phyloP scores from a whole-genome alignment of 768 basidiomycete genomes.

The Crepidotus variabilis region DNA sequence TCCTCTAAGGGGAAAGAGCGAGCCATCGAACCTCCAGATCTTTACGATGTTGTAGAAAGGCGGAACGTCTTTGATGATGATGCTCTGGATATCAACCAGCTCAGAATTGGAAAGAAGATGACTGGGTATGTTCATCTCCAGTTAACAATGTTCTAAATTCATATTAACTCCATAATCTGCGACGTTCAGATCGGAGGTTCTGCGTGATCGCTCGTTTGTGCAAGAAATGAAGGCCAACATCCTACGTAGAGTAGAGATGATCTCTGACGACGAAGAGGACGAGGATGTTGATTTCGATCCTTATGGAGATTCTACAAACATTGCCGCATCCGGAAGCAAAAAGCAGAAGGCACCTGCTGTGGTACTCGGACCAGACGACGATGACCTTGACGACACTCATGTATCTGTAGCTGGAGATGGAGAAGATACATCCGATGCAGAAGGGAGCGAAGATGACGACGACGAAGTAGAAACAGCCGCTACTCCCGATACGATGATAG shows the following conservation, averaged over 20 bases:
- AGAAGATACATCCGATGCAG: constrained; percentile 39
- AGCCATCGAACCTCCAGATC: background rate
- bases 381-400: constrained; percentile 15
- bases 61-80: constrained; percentile 77
- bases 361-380: constrained; percentile 24
- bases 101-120: constrained; percentile 64
- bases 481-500: constrained; percentile 61
- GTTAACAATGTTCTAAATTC: background rate
- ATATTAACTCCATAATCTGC: constrained; percentile 1
- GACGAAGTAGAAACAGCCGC: constrained; percentile 23
- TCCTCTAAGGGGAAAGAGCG: constrained; percentile 35
- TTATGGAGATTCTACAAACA: constrained; percentile 7
- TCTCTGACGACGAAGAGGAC: constrained; percentile 60
- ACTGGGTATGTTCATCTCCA: constrained; percentile 31
- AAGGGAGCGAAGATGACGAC: constrained; percentile 33
- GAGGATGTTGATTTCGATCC: background rate
- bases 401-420: constrained; percentile 61
- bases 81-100: constrained; percentile 53
- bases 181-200: constrained; percentile 39
- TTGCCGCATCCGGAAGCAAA: constrained; percentile 17
- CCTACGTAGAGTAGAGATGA: constrained; percentile 67
- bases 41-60: constrained; percentile 38
- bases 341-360: constrained; percentile 16
- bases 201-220: constrained; percentile 57
- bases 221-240: constrained; percentile 83